phyloP scores from a whole-genome alignment of 495 filamentous ascomycete genomes.

The Paragyromitra xinjiangensis region DNA sequence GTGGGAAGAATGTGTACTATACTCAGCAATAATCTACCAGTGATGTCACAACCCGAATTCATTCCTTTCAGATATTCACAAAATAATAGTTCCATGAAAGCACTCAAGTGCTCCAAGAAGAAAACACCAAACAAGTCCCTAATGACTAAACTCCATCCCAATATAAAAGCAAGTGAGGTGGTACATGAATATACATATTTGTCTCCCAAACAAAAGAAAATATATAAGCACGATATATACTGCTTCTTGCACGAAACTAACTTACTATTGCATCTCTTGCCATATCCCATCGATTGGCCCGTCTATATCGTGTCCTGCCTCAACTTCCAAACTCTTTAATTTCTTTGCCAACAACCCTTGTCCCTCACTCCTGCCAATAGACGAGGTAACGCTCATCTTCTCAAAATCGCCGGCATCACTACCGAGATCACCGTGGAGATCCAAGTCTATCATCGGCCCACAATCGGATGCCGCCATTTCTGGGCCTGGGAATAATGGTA shows the following conservation, averaged over 20 bases:
- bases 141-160: conserved; percentile 46
- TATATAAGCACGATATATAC: conserved; percentile 28
- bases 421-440: conserved; percentile 21
- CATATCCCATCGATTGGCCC: conserved; percentile 13
- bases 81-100: conserved; percentile 21
- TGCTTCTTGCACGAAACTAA: conserved; percentile 9
- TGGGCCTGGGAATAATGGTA: conserved; percentile 16
- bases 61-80: conserved; percentile 30
- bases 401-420: conserved; percentile 52
- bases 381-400: conserved; percentile 52
- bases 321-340: conserved; percentile 51
- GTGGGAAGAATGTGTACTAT: background rate
- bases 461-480: conserved; percentile 4
- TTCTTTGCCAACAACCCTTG: conserved; percentile 53
- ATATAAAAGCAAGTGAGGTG: conserved; percentile 28
- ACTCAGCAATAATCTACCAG: background rate
- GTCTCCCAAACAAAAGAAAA: conserved; percentile 19
- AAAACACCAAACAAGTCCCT: conserved; percentile 21
- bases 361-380: conserved; percentile 44
- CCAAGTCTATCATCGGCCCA: conserved; percentile 25
- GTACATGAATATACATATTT: conserved; percentile 42
- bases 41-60: background rate
- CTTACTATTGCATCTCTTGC: conserved; percentile 38
- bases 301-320: conserved; percentile 33
- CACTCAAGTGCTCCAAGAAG: conserved; percentile 18